Percentiles rank a stretch among this genome's conserved stretches.
These are phyloP conservation scores for Malus hybrid DNA, from an alignment of 331 rosid species.

Conservation along the genomic window DNA sequence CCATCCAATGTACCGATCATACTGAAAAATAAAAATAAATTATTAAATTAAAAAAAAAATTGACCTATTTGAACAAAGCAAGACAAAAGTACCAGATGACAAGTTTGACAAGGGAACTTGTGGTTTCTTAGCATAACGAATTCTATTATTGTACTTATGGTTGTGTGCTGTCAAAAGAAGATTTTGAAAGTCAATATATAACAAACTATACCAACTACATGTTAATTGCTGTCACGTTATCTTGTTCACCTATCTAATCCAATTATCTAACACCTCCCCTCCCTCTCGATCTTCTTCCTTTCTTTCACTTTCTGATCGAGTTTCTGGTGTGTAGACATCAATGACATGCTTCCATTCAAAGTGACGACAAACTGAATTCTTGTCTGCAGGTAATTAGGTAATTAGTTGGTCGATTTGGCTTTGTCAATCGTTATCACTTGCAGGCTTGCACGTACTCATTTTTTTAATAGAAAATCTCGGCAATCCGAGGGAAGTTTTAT, in stretches of 20 bases:
- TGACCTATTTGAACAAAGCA: background rate
- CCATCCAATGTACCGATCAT: no score
- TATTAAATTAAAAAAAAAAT: background rate
- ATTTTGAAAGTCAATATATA: slow-evolving; percentile 27
- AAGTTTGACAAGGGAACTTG: slow-evolving; percentile 22
- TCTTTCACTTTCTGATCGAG: background rate
- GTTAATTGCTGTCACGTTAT: slow-evolving; percentile 5
- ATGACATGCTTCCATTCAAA: slow-evolving; percentile 22
- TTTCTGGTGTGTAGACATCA: no score
- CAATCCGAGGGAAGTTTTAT: no score
- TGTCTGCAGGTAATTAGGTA: background rate
- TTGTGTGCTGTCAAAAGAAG: background rate
- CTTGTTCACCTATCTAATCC: slow-evolving; percentile 54
- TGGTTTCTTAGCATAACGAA: slow-evolving; percentile 2
- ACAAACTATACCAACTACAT: slow-evolving; percentile 51
- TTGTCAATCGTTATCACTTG: no score
- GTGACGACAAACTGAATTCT: slow-evolving; percentile 20
- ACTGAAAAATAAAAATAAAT: background rate
- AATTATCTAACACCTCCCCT: background rate
- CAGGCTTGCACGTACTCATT: no score
- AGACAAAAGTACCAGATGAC: background rate
- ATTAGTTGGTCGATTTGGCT: no score
- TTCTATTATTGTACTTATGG: background rate
- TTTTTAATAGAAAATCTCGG: no score
- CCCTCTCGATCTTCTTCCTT: background rate